Evolutionary conservation across 108 stramenopile species (phyloP), one percentile per base, ranked within the genome.

Genomic region (Skeletonema menzelii): DNA sequence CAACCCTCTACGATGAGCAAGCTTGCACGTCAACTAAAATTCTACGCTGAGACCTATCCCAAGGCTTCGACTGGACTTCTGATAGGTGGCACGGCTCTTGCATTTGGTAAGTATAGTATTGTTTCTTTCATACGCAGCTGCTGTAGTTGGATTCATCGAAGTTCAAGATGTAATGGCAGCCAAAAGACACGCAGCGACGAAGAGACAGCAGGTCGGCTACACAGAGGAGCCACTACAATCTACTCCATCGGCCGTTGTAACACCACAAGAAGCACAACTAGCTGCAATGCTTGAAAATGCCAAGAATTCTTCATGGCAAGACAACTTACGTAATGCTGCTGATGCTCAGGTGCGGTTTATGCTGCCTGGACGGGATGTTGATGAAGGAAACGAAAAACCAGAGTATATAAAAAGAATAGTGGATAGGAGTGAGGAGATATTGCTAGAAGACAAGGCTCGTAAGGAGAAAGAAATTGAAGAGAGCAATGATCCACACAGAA

Each of bases 281-380:
- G 53, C 60, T 17, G 87, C 87, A 27, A 87, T 87, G 87, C 26
- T 85, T 3, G 80, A 85, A 60, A 81, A 85, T 77, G 87, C 87
- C 8, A 83, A 84, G 75, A 55, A 71, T 38, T 84, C 81, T 35
- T 72, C 55, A 6, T 87, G 84, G 83, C 69, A 63, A 40, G 79
- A 87, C 11, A 87, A 87, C 63, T 57, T 87, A 40, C 57, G 68
- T 1, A 83, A 84, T 57, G 84, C 87, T 8, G 47, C 59, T 14
- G 47, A 75, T 44, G 87, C 87, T 2, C 87, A 87, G 63, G 63
- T 72, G 61, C 68, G 79, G 30, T 87, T 87, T 59, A 80, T 87
- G 83, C 38, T 87, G 15, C 86, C 86, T 42, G 80, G 71, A 6
- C 63, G 60, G 17, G 42, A 65, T 40, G 15, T 44, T 8, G 67